A percentile compares a stretch with the other conserved stretches of the same genome.
These are phyloP conservation scores for Aspergillus sparsus DNA, from an alignment of 495 filamentous ascomycete species.

Conservation along the genomic window DNA sequence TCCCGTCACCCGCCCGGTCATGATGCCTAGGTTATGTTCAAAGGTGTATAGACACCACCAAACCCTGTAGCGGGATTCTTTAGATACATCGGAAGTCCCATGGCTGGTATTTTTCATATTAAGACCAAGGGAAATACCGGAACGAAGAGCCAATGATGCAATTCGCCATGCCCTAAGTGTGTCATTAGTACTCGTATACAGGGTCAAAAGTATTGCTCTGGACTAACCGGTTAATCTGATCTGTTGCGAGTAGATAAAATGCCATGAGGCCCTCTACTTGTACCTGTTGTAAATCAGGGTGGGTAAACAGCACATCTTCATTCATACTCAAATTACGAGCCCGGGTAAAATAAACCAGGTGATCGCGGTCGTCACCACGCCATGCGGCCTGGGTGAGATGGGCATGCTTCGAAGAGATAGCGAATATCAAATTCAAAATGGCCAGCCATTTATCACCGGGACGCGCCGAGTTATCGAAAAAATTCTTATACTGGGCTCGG, in stretches of 20 bases:
- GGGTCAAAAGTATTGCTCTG: background rate
- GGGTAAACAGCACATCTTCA: conserved; percentile 52
- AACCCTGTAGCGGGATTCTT: conserved; percentile 62
- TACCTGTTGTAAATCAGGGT: conserved; percentile 63
- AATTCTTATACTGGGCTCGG: conserved; percentile 45
- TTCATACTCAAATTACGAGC: conserved; percentile 61
- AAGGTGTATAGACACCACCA: conserved; percentile 68
- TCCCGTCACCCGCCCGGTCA: conserved; percentile 66
- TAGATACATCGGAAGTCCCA: conserved; percentile 52
- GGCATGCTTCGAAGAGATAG: conserved; percentile 60
- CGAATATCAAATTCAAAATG: conserved; percentile 67
- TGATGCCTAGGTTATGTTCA: conserved; percentile 60
- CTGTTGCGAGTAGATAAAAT: conserved; percentile 62
- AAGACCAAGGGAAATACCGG: conserved; percentile 61
- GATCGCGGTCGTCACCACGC: conserved; percentile 53
- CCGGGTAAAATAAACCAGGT: conserved; percentile 61
- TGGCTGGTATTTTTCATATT: conserved; percentile 62
- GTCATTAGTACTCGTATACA: background rate
- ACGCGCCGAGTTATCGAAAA: conserved; percentile 42
- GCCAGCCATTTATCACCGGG: conserved; percentile 59
- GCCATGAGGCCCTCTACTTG: conserved; percentile 60
- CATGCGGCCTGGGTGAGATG: conserved; percentile 55
- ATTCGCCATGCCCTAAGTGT: conserved; percentile 61
- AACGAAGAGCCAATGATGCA: conserved; percentile 60
- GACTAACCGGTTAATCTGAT: conserved; percentile 64